These are phyloP conservation scores for Gloeophyllum trabeum DNA, from an alignment of 768 basidiomycete genomes.

Conservation along the genomic window DNA sequence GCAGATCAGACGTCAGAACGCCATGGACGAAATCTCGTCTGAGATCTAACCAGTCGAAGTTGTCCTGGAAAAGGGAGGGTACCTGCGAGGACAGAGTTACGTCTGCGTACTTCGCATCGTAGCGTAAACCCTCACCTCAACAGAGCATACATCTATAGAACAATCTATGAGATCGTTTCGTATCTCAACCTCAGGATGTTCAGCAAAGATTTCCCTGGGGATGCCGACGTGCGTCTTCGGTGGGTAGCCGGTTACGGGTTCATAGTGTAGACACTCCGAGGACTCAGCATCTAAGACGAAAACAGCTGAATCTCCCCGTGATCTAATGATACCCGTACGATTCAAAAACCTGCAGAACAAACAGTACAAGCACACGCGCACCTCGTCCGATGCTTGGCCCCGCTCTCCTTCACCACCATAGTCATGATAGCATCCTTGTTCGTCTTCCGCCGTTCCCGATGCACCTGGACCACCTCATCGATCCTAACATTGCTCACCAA, in stretches of 20 bases:
- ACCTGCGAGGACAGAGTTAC: too few relatives aligned
- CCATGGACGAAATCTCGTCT: constrained; percentile 91
- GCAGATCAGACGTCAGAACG: constrained; percentile 84
- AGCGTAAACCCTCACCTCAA: constrained; percentile 49
- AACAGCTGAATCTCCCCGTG: constrained; percentile 62
- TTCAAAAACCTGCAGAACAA: not conserved
- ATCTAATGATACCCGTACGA: constrained; percentile 25
- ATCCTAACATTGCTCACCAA: constrained; percentile 90
- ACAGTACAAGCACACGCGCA: constrained; percentile 18
- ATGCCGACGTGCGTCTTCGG: constrained; percentile 46
- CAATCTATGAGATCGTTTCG: constrained; percentile 84
- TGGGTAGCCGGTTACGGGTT: constrained; percentile 64
- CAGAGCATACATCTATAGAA: constrained; percentile 87
- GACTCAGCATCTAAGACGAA: constrained; percentile 71
- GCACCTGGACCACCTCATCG: constrained; percentile 78
- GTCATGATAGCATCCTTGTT: constrained; percentile 97
- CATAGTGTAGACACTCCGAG: constrained; percentile 78
- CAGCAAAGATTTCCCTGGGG: constrained; percentile 66
- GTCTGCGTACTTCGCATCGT: too few relatives aligned
- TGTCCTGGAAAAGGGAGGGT: constrained; percentile 94
- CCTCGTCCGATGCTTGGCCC: constrained; percentile 64
- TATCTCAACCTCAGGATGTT: constrained; percentile 75
- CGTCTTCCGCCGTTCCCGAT: constrained; percentile 75
- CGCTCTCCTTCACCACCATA: constrained; percentile 81
- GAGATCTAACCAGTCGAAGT: constrained; percentile 93